These are phyloP conservation scores for Penicillium sp. DNA, from an alignment of 2,329 filamentous ascomycete species.

Conservation along the genomic window DNA sequence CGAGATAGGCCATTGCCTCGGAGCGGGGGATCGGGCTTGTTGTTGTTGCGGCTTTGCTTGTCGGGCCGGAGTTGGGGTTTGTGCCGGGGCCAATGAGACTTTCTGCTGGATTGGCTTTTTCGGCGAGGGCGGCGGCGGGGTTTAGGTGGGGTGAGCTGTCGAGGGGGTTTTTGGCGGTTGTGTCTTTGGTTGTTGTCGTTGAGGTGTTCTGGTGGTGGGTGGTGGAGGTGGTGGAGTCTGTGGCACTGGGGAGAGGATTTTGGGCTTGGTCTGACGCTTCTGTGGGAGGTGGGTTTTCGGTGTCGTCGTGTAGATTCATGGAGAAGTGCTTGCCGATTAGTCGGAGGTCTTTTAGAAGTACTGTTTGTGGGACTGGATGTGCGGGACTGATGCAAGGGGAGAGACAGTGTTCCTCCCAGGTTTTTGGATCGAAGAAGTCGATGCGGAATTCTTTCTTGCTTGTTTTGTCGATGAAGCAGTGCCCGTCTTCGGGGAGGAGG, in stretches of 20 bases:
- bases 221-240: not conserved
- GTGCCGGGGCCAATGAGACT: constrained; percentile 27
- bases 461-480: constrained; percentile 78
- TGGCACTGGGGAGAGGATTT: constrained; percentile 11
- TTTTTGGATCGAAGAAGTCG: constrained; percentile 75
- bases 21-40: constrained; percentile 49
- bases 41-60: constrained; percentile 32
- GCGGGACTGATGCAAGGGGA: constrained; percentile 73
- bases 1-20: constrained; percentile 63
- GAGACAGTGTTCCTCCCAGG: constrained; percentile 73
- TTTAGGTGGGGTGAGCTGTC: constrained; percentile 2
- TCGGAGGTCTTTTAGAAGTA: constrained; percentile 40
- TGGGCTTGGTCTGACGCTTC: too few species aligned
- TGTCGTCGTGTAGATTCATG: constrained; percentile 14
- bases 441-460: constrained; percentile 77
- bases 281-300: constrained; percentile 21
- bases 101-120: constrained; percentile 28
- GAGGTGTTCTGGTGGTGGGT: constrained; percentile 5
- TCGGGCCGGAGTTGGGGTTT: constrained; percentile 24
- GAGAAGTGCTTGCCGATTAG: constrained; percentile 41
- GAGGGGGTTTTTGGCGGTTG: not conserved
- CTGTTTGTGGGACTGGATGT: constrained; percentile 54
- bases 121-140: constrained; percentile 5
- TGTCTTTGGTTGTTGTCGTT: constrained; percentile 13
- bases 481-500: constrained; percentile 79